phyloP scores from a whole-genome alignment of 352 stramenopile genomes.

The Phytopythium boreale region DNA sequence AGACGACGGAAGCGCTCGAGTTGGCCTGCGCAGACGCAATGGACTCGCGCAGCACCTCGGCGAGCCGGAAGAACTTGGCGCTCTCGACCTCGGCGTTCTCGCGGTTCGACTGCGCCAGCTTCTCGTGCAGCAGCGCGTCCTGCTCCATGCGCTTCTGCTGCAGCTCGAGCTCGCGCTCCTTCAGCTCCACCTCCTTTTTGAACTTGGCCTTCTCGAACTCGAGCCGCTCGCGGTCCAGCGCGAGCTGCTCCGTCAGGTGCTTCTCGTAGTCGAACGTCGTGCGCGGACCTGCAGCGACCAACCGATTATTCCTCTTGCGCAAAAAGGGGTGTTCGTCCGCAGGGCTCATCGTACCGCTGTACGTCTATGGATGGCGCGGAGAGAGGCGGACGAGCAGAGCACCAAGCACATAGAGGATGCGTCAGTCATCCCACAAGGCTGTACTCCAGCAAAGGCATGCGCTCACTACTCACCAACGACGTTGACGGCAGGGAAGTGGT shows the following conservation, averaged over 20 bases:
- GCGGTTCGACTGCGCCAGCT: constrained; percentile 36
- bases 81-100: constrained; percentile 48
- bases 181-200: constrained; percentile 72
- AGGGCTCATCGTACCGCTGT: constrained; percentile 29
- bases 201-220: constrained; percentile 74
- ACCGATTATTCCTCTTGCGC: constrained; percentile 31
- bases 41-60: constrained; percentile 55
- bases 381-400: background rate
- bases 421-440: background rate
- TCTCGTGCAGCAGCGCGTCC: constrained; percentile 54
- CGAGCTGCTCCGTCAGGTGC: constrained; percentile 66
- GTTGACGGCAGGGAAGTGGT: constrained; percentile 24
- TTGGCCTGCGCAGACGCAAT: constrained; percentile 29
- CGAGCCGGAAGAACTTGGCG: constrained; percentile 57
- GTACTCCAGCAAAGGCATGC: no score
- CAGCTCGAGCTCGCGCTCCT: constrained; percentile 59
- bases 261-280: constrained; percentile 74
- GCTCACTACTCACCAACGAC: constrained; percentile 33
- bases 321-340: constrained; percentile 18
- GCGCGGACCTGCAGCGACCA: constrained; percentile 25
- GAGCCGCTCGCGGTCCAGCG: constrained; percentile 64
- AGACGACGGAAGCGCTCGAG: constrained; percentile 38
- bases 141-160: constrained; percentile 66
- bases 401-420: background rate
- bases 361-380: constrained; percentile 10